Conservation (phyloP, 805 yeast genomes). For the Pichia heedii region DNA sequence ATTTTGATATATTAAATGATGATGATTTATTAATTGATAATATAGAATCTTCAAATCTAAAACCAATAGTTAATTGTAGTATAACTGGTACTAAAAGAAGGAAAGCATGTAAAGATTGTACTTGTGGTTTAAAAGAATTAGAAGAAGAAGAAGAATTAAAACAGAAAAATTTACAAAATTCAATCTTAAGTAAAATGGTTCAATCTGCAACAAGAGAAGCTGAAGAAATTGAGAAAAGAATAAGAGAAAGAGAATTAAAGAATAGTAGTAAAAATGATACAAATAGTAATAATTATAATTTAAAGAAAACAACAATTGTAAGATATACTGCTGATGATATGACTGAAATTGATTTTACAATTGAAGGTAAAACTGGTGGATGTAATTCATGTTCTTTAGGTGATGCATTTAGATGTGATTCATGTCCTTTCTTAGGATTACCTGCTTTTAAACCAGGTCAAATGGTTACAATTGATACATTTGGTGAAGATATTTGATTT, state of each 20-base stretch:
- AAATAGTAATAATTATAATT: conserved; percentile 8
- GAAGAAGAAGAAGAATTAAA: conserved; percentile 57
- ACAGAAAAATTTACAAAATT: conserved; percentile 36
- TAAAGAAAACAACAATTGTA: conserved; percentile 30
- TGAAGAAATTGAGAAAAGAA: conserved; percentile 41
- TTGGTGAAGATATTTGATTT: conserved; percentile 62
- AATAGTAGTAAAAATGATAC: conserved; percentile 9
- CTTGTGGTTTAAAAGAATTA: conserved; percentile 89
- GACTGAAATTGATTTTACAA: conserved; percentile 88
- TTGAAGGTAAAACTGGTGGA: conserved; percentile 95
- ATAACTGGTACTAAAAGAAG: conserved; percentile 52
- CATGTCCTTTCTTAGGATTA: conserved; percentile 93
- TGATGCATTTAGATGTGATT: conserved; percentile 97
- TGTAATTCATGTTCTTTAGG: conserved; percentile 97
- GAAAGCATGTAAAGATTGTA: conserved; percentile 96
- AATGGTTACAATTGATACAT: conserved; percentile 62
- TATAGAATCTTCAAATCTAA: conserved; percentile 35
- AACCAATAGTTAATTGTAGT: conserved; percentile 45
- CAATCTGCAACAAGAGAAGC: conserved; percentile 46
- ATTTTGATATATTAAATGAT: conserved; percentile 13
- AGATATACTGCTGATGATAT: conserved; percentile 59
- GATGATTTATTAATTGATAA: conserved; percentile 31
- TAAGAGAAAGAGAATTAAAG: conserved; percentile 23
- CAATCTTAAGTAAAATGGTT: conserved; percentile 39
- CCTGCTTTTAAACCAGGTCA: conserved; percentile 99